Base-by-base conservation (phyloP, 1,139 yeast species). In the Diutina siamensis region DNA sequence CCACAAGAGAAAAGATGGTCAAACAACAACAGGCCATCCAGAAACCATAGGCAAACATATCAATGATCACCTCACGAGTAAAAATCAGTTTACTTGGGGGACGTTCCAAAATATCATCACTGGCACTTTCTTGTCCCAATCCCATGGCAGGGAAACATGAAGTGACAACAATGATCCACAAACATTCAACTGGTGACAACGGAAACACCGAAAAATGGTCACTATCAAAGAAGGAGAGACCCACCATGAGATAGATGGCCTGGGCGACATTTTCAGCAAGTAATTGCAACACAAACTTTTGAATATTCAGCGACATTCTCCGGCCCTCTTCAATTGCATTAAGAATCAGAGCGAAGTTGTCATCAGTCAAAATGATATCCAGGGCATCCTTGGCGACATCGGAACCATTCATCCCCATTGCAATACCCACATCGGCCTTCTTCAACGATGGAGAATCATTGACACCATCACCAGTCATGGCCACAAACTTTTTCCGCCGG, bases 61-160 rank as follows among this genome's bases (percentile, higher is more conserved):
- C 96, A 50, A 74, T 57, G 46, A 86, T 67, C 52, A 83, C 76
- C 56, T 82, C 88, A 74, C 74, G 67, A 1, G 88, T 80, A 59
- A 83, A 83, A 45, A 83, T 79, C 34, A 75, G 72, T 46, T 71
- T 72, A 51, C 71, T 78, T 44, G 92, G 92, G 28, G 84, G 83
- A 49, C 69, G 67, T 35, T 75, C 72, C 76, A 83, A 77, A 44
- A 82, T 67, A 58, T 80, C 88, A 40, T 78, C 78, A 48, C 72
- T 67, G 1, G 88, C 89, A 48, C 63, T 67, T 60, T 83, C 88
- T 51, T 80, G 75, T 52, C 88, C 88, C 47, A 83, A 73, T n/a
- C 92, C 92, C 87, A 83, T 83, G 25, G 92, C 92, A 45, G 92
- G 94, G 69, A 83, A 81, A 53, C 88, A 80, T 3, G 88, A 79